Base-by-base conservation (phyloP, 805 yeast genomes). In the Yarrowia deformans region DNA sequence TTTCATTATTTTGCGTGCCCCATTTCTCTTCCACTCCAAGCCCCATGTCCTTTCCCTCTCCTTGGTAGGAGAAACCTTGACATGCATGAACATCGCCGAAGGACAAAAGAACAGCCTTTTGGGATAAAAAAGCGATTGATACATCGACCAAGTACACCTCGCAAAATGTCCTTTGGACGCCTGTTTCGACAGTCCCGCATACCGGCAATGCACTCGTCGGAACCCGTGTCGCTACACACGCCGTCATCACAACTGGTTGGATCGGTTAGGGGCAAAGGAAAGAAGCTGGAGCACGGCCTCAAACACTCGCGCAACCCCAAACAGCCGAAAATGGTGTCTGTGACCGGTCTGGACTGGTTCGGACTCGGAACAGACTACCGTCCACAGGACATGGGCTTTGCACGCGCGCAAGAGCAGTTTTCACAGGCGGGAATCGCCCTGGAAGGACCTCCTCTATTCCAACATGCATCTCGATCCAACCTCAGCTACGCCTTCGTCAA, bases 181-280 rank as follows among this genome's bases (percentile, higher is more conserved):
- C 66, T 60, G 66, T 60, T 60, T 45, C 66, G 66, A n/a, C 66
- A 60, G 52, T 60, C 66, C 23, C 52, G 66, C 66, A 43, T 60
- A 45, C 66, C 66, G 50, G 18, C 66, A 18, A 18, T 45, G 40
- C 42, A 14, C 66, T 9, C 52, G 37, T 9, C 52, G 19, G 32
- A 8, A 14, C 29, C 3, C 7, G 37, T 16, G 13, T 49, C 54
- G 2, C 39, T 10, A 32, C 35, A 49, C 19, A 52, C 34, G 4
- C 66, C 66, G 10, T 18, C 66, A 7, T 10, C 42, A 8, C 66
- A 43, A 14, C 50, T 60, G 34, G 32, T 45, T 18, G 66, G 43
- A 43, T 43, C 66, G 8, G 52, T 45, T 3, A 52, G 19, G 16
- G 66, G 66, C 12, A 60, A 60, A 29, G 66, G 52, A 16, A 34